Base-by-base conservation (phyloP, 2,329 filamentous ascomycete species). In the Xylariaceae sp. region DNA sequence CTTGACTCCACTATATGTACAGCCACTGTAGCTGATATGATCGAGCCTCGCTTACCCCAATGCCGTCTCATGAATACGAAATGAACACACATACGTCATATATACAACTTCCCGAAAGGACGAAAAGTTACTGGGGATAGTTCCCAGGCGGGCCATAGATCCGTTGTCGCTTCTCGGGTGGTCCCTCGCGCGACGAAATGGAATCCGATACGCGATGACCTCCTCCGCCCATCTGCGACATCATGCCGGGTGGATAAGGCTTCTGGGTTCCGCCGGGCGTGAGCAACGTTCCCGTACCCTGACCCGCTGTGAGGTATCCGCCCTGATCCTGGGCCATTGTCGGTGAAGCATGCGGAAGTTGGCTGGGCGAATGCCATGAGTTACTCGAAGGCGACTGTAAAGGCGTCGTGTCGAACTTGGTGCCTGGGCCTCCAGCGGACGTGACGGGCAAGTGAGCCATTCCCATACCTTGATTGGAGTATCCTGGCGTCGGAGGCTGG, bases 401-500 rank as follows among this genome's bases (percentile, higher is more conserved):
- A n/a, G 77, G 77, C 2, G 77, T 75, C 44, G 79, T 75, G 51
- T 75, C 73, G 51, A 80, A 80, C 58, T 82, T 82, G 47, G 72
- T 66, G 19, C 67, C 62, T 7, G 63, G 63, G 54, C 52, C 62
- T 27, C 22, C 22, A 15, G 62, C 62, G 9, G 63, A 65, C 7
- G 60, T 57, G 47, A 64, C 66, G 22, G 62, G 62, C 45, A 66
- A 56, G 30, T 63, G 64, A 42, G 62, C 62, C 58, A 66, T 62
- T 39, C 58, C 66, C 58, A 69, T 63, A 46, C 57, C 63, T 47
- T 64, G 62, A 40, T 63, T 65, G 36, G 61, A 50, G 55, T 66
- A 67, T 14, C 65, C 62, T 43, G 63, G 65, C 11, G 64, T 66
- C 11, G 64, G 63, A 11, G 62, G 63, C 44, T 63, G 63, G n/a